Evolutionary conservation across 768 basidiomycete genomes (phyloP).

Genomic region (Boletus barrowsii): DNA sequence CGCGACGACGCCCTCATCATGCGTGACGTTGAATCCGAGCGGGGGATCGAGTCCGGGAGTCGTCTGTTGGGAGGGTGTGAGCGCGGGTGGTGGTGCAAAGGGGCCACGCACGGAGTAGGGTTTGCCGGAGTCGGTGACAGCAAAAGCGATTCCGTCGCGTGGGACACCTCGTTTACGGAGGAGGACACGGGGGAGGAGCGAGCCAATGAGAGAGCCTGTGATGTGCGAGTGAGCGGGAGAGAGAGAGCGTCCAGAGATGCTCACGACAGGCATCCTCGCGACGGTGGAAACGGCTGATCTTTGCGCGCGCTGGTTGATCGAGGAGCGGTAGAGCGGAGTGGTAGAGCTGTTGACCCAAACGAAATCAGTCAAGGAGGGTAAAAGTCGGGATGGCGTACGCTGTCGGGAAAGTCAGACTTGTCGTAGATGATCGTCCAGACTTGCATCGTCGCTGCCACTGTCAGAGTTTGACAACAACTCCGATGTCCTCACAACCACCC

Average conservation of each 20-base stretch:
- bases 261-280: conserved; percentile 70
- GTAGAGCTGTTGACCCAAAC: conserved; percentile 49
- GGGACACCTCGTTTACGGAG: conserved; percentile 56
- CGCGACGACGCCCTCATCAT: conserved; percentile 71
- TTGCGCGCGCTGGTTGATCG: conserved; percentile 52
- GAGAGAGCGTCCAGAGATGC: not conserved
- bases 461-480: conserved; percentile 18
- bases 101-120: conserved; percentile 63
- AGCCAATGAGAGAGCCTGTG: conserved; percentile 75
- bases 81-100: not conserved
- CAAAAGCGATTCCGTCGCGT: conserved; percentile 47
- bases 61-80: conserved; percentile 34
- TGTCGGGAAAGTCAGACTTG: conserved; percentile 32
- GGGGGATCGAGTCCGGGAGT: conserved; percentile 46
- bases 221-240: not conserved
- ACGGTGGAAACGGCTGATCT: conserved; percentile 64
- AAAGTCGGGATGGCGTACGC: conserved; percentile 26
- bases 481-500: conserved; percentile 9
- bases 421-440: conserved; percentile 42
- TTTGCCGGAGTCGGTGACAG: conserved; percentile 62
- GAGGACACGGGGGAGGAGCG: conserved; percentile 66
- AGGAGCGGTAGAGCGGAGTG: conserved; percentile 54
- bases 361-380: not conserved
- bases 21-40: conserved; percentile 77
- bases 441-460: conserved; percentile 33